These are phyloP conservation scores for Isatis tinctoria DNA, from an alignment of 345 rosid genomes.

Conservation along the genomic window DNA sequence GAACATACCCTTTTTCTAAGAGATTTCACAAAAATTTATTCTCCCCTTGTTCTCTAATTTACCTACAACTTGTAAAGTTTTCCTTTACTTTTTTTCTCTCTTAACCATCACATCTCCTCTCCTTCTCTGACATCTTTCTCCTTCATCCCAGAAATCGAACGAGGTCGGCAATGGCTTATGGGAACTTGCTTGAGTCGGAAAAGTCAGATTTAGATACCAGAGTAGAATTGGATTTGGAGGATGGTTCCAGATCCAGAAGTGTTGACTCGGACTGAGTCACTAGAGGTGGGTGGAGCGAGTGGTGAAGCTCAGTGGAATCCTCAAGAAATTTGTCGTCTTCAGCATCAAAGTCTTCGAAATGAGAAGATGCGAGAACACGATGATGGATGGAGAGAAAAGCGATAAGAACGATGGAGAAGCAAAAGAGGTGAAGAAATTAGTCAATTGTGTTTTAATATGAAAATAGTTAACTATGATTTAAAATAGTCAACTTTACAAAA, in stretches of 20 bases:
- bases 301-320: conserved; percentile 40
- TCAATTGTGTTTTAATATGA: no score
- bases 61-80: no score
- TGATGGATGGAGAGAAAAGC: conserved; percentile 21
- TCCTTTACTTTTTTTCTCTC: no score
- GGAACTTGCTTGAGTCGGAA: conserved; percentile 11
- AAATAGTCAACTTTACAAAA: no score
- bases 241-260: conserved; percentile 26
- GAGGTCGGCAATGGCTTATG: conserved; percentile 35
- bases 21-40: no score
- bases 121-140: no score
- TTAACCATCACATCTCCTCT: no score
- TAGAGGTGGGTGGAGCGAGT: conserved; percentile 49
- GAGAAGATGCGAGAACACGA: conserved; percentile 48
- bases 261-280: conserved; percentile 52
- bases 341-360: conserved; percentile 97
- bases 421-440: neutral
- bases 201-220: conserved; percentile 21
- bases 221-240: conserved; percentile 25
- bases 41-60: no score
- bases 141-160: conserved; percentile 93
- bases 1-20: no score
- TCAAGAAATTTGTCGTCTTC: conserved; percentile 58
- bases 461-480: no score
- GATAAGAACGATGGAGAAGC: conserved; percentile 36